Conservation (phyloP, 306 rosid genomes). For the Fagus crenata region DNA sequence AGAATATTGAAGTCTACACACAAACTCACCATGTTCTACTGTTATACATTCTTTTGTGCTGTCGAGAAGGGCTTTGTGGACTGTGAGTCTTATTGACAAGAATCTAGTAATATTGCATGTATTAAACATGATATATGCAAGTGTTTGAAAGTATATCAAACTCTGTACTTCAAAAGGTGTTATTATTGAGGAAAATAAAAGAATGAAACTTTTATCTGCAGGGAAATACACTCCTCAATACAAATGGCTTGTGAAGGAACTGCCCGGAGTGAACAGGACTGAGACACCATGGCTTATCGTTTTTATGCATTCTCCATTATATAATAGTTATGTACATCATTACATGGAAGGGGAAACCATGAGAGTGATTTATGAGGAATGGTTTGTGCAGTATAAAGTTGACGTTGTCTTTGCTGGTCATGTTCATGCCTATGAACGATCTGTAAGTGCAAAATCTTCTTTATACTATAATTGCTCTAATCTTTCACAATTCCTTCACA, state of each 20-base stretch:
- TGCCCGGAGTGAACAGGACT: constrained; percentile 67
- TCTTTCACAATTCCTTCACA: constrained; percentile 2
- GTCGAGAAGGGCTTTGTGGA: background rate
- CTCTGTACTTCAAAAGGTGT: background rate
- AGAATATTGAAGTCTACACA: background rate
- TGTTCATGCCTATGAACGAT: constrained; percentile 73
- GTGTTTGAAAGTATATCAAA: background rate
- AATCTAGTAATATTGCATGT: background rate
- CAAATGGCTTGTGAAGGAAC: constrained; percentile 71
- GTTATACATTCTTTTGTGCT: background rate
- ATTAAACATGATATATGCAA: background rate
- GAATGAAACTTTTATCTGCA: constrained; percentile 20
- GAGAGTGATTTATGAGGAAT: constrained; percentile 60
- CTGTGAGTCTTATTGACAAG: constrained; percentile 6
- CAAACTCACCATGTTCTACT: background rate
- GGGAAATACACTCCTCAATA: constrained; percentile 87
- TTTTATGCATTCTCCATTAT: constrained; percentile 70
- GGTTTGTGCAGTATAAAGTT: constrained; percentile 62
- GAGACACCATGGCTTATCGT: constrained; percentile 92
- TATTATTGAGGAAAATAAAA: background rate
- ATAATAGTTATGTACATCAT: constrained; percentile 70
- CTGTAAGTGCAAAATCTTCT: constrained; percentile 44
- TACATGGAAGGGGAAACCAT: constrained; percentile 79
- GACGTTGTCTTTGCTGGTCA: constrained; percentile 64
- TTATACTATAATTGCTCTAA: background rate